Base-by-base conservation (phyloP, 1,139 yeast genomes). In the Meyerozyma athensensis region DNA sequence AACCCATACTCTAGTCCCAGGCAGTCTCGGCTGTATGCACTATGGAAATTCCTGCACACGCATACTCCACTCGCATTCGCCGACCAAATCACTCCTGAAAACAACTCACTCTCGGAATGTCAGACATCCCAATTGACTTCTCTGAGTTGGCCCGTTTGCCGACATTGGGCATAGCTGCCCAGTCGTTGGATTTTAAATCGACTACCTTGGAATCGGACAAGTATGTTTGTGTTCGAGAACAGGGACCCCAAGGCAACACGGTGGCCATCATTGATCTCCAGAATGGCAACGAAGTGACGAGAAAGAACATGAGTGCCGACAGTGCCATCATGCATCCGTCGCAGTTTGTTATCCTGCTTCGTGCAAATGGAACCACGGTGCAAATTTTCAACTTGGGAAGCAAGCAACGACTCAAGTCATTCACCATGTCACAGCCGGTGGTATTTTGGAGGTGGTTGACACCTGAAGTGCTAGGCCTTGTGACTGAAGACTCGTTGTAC, bases 301-400 rank as follows among this genome's bases (percentile, higher is more conserved):
- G 95, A 56, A 90, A 94, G 66, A 85, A 86, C 61, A 94, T 94
- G 96, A 79, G 87, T 40, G 99, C 98, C 36, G 99, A 94, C 65
- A 86, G 90, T 47, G 97, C 97, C 37, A 92, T 94, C 57, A 83
- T 94, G 95, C 96, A 90, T 61, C 97, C 98, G 13, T 59, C 68
- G 20, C 83, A 87, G 61, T 78, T 81, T 63, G 90, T 92, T 48
- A 90, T 94, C 52, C 89, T 96, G 17, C 77, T 94, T 48, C 77
- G 97, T 57, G 97, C 98, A 34, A 94, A 90, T 56, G 97, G 97
- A 47, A 87, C 96, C 39, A 89, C 96, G 33, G 77, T 90, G 45
- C 98, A 92, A 68, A 86, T 92, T 50, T 95, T 92, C 68, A 87
- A 94, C 63, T 74, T 94, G 54, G 87, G 81, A 37, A 68, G 89